phyloP scores from a whole-genome alignment of 2,329 filamentous ascomycete species.

The Mycogone perniciosa region DNA sequence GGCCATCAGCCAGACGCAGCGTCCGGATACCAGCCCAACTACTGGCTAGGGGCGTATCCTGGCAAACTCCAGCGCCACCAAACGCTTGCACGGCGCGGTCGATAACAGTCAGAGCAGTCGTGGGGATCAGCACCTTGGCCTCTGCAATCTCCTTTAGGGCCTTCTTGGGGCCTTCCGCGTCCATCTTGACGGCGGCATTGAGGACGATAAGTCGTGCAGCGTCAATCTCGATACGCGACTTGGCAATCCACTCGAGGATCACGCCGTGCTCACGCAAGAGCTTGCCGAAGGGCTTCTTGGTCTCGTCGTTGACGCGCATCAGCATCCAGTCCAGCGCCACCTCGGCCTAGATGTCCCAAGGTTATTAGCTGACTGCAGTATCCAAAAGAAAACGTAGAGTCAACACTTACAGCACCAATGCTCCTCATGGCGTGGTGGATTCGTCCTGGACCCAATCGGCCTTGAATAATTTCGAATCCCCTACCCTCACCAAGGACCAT shows the following conservation, averaged over 20 bases:
- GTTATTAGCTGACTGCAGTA: background rate
- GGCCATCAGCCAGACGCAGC: constrained; percentile 81
- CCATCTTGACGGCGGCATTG: constrained; percentile 93
- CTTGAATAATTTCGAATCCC: constrained; percentile 98
- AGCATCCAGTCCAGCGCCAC: constrained; percentile 92
- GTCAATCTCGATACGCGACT: constrained; percentile 89
- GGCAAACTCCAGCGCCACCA: constrained; percentile 82
- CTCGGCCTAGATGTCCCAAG: constrained; percentile 53
- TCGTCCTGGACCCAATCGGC: constrained; percentile 86
- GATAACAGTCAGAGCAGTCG: constrained; percentile 76
- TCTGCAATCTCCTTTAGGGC: constrained; percentile 90
- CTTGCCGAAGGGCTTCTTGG: constrained; percentile 88
- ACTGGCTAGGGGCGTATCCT: constrained; percentile 85
- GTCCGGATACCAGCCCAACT: constrained; percentile 80
- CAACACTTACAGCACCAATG: constrained; percentile 65
- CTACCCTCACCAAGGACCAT: constrained; percentile 89
- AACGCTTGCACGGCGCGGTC: constrained; percentile 92
- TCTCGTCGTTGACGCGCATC: constrained; percentile 84
- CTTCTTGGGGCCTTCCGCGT: constrained; percentile 79
- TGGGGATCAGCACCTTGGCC: constrained; percentile 87
- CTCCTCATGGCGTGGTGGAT: constrained; percentile 98
- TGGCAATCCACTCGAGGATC: constrained; percentile 90
- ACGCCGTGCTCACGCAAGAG: constrained; percentile 83
- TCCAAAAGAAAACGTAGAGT: background rate
- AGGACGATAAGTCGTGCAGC: constrained; percentile 82